Base-by-base conservation (phyloP, 768 basidiomycete genomes). In the Piloderma croceum region DNA sequence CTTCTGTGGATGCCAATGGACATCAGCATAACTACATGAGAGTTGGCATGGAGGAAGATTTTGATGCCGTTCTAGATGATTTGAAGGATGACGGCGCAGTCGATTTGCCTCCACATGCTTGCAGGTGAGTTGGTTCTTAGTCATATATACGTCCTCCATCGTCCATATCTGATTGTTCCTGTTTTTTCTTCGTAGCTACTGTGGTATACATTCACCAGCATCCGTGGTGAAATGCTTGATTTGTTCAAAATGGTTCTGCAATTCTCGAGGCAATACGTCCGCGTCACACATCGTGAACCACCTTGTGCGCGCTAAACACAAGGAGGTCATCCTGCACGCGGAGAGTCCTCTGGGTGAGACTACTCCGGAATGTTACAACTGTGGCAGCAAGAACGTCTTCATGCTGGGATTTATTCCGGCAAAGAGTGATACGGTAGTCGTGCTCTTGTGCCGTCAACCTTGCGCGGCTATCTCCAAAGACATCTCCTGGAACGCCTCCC, bases 361-460 rank as follows among this genome's bases (percentile, higher is more conserved):
- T 1, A 88, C 90, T 1, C 96, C 96, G 0, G 96, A 99, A 67
- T 99, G 96, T 61, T 99, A 99, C 71, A 93, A 92, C 56, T 99
- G 96, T 57, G 96, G 96, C 12, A 93, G 89, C 70, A 97, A 96
- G 67, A 99, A 99, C 56, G 96, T 98, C 10, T 99, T 99, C 58
- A 92, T 97, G 88, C 77, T 99, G 13, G 96, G 96, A 3, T 99
- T 99, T 56, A 99, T 99, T 53, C 96, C 96, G 3, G 96, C 96
- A 15, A 99, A 99, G 69, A 90, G 89, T 56, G 96, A 99, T 56
- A 98, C 96, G 4, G 96, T 99, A 27, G 96, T 99, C 24, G 94
- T 99, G 24, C 71, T 99, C 13, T 74, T 99, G 13, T 99, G 93
- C 59, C 93, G 93, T 24, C 96, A 99, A 79, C 96, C 96, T 1